Evolutionary conservation across 208 protist genomes (phyloP).

Genomic region (Spironucleus salmonicida): DNA sequence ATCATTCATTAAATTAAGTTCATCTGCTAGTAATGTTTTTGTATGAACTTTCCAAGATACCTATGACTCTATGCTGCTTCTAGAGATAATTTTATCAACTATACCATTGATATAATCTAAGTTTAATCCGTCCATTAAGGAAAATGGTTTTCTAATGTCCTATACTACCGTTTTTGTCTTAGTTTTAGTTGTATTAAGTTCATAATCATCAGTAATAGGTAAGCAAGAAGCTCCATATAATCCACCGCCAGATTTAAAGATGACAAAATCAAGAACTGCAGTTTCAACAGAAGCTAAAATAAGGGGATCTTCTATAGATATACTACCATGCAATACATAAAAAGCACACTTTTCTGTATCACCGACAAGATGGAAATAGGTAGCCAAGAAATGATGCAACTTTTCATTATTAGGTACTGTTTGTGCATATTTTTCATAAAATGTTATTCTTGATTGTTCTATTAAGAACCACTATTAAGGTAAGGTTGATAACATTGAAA

Average conservation of each 20-base stretch:
- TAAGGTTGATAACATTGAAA: too few relatives aligned
- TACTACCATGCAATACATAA: background rate
- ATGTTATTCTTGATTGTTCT: too few relatives aligned
- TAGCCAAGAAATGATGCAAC: background rate
- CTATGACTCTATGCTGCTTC: background rate
- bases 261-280: background rate
- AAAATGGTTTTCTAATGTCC: background rate
- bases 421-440: background rate
- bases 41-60: background rate
- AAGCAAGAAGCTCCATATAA: background rate
- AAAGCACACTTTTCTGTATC: background rate
- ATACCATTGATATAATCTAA: background rate
- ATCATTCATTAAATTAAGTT: too few relatives aligned
- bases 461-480: too few relatives aligned
- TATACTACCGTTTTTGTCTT: background rate
- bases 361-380: background rate
- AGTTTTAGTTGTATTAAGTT: background rate
- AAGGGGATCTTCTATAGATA: background rate
- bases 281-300: background rate
- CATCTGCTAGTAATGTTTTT: too few relatives aligned
- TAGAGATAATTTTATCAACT: background rate
- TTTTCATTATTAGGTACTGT: background rate
- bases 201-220: background rate
- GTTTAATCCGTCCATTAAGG: background rate
- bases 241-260: background rate